phyloP scores from a whole-genome alignment of 345 rosid genomes.

The Syzygium oleosum region DNA sequence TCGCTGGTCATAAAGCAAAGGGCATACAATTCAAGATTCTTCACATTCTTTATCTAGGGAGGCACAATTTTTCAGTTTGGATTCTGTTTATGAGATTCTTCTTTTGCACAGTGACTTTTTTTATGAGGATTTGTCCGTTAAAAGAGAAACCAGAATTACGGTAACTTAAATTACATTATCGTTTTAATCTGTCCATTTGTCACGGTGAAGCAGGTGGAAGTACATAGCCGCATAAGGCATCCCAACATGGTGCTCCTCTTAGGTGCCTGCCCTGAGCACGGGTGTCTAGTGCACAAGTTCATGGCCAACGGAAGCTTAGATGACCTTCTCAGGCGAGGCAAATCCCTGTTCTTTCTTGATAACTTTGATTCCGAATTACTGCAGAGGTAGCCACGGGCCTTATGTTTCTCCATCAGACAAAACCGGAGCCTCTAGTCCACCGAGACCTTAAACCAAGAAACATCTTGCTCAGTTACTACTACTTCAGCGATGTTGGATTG shows the following conservation, averaged over 20 bases:
- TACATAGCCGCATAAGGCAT: slow-evolving; percentile 86
- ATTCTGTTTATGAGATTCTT: not conserved
- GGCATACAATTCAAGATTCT: not conserved
- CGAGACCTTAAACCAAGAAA: slow-evolving; percentile 93
- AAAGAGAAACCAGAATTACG: not conserved
- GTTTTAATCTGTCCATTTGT: not conserved
- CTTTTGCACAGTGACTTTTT: not conserved
- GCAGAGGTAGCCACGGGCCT: slow-evolving; percentile 77
- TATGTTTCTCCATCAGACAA: slow-evolving; percentile 88
- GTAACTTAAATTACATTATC: not conserved
- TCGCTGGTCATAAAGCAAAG: not conserved
- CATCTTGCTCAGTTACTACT: slow-evolving; percentile 71
- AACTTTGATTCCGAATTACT: slow-evolving; percentile 73
- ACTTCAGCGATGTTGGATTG: slow-evolving; percentile 82
- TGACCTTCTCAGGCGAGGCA: slow-evolving; percentile 45
- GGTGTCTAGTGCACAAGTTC: slow-evolving; percentile 72
- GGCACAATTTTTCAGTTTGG: not conserved
- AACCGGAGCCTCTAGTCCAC: slow-evolving; percentile 93
- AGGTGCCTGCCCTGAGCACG: slow-evolving; percentile 91
- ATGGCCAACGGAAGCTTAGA: slow-evolving; percentile 92
- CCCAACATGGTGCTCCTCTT: slow-evolving; percentile 94
- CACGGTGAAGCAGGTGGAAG: slow-evolving; percentile 49
- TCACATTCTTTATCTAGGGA: not conserved
- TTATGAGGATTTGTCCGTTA: not conserved
- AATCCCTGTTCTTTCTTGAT: slow-evolving; percentile 68